Base-by-base conservation (phyloP, 306 rosid genomes). In the Quercus bicolor region DNA sequence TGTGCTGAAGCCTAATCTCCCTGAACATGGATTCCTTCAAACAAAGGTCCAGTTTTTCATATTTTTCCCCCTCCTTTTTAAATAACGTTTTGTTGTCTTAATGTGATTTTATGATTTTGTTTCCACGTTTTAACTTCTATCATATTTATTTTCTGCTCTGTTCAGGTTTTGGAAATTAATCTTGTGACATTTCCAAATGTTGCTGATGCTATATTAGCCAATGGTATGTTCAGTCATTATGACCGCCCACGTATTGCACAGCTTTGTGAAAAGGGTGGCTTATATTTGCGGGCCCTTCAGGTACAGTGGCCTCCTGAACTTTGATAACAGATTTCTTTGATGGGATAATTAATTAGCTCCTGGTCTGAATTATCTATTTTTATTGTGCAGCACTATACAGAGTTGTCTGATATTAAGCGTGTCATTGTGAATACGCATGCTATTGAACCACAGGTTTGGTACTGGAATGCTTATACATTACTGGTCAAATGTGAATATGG, bases 191-290 rank as follows among this genome's bases (percentile, higher is more conserved):
- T 93, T 75, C 99, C 99, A 24, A 96, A 93, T 84, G 99, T 96
- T 34, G 99, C 99, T 28, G 99, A 96, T 81, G 99, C 99, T 40
- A 96, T 96, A 79, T 86, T 96, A 82, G 99, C 99, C 70, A 96
- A 96, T 79, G 99, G 99, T 80, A 96, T 96, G 99, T 96, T 96
- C 83, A 91, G 97, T 84, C 98, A 96, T 80, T 96, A 96, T 65
- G 99, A 96, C 57, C 93, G 99, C 76, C 99, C 99, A 75, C 97
- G 98, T 60, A 74, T 93, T 80, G 99, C 94, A 21, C 99, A 96
- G 76, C 97, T 96, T 66, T 91, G 99, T 83, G 99, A 96, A 83
- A 96, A 96, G 77, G 98, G 96, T 76, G 99, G 97, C 77, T 97
- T 96, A 77, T 96, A 91, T 43, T 90, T 93, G 76, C 91, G 99